Base-by-base conservation (phyloP, 1,139 yeast genomes). In the Candida tunisiensis region DNA sequence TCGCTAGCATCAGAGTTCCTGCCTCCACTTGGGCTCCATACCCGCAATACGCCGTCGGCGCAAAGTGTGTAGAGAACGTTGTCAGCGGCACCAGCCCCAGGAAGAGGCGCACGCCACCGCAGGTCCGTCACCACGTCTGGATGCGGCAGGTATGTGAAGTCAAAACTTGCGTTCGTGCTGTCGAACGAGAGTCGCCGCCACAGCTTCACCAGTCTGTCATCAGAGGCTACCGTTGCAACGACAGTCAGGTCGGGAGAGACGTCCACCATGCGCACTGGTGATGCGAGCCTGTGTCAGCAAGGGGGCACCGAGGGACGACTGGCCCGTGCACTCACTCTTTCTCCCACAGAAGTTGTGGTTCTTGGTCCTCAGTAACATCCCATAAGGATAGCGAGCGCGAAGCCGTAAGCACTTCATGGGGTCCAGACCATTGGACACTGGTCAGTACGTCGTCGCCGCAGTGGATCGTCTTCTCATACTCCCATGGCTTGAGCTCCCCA, bases 151-250 rank as follows among this genome's bases (percentile, higher is more conserved):
- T 78, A 74, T 0, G 70, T 55, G 37, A 82, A 56, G 41, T 78
- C 93, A 47, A 82, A 83, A 15, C 71, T 60, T 3, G 78, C 65
- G 31, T 66, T 64, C 15, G 69, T 74, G 22, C 62, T 59, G 8
- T 79, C 88, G 41, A 73, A 78, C 8, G 75, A 67, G 3, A 73
- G 57, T 25, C 95, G 57, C 27, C 73, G 62, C 93, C 94, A 85
- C 4, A 83, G 61, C 44, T 79, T 80, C 19, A 79, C 70, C 9
- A 74, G 54, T 26, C 63, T 57, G 44, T 80, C 93, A 42, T 63
- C 67, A 25, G 53, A 54, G 10, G 45, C 37, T 25, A 68, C 61
- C 27, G 75, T 64, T 3, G 85, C 74, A 15, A 85, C 68, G 27
- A 73, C 57, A 32, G 65, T 66, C 0, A 82, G 69, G 37, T 74